phyloP scores from a whole-genome alignment of 2,329 filamentous ascomycete genomes.

The Alternaria sp. region DNA sequence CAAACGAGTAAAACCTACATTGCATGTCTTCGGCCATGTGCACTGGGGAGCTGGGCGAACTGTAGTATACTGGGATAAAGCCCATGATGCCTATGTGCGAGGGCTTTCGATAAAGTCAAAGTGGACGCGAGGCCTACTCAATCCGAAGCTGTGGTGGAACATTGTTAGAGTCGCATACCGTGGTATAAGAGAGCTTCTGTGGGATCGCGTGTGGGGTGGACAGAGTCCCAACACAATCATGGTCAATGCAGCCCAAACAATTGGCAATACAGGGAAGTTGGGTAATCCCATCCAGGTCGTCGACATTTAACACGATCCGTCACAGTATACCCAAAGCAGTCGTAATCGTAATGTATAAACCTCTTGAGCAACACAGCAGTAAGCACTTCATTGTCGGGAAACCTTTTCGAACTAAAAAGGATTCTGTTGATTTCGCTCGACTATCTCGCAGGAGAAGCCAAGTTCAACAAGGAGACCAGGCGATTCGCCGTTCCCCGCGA shows the following conservation, averaged over 20 bases:
- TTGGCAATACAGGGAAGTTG: conserved; percentile 57
- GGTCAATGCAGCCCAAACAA: conserved; percentile 68
- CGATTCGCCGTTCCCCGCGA: conserved; percentile 51
- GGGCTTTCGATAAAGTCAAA: conserved; percentile 58
- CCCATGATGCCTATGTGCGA: conserved; percentile 75
- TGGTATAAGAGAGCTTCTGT: conserved; percentile 65
- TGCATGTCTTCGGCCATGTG: conserved; percentile 88
- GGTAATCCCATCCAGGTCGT: conserved; percentile 57
- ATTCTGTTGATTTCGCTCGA: conserved; percentile 51
- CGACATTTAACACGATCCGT: conserved; percentile 46
- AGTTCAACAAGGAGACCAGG: conserved; percentile 53
- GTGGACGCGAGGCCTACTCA: conserved; percentile 49
- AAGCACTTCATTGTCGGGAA: conserved; percentile 43
- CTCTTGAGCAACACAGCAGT: conserved; percentile 37
- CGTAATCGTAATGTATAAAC: conserved; percentile 40
- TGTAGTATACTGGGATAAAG: conserved; percentile 76
- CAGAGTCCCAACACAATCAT: conserved; percentile 60
- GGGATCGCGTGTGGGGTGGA: conserved; percentile 67
- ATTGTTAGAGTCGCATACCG: conserved; percentile 60
- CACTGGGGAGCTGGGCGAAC: conserved; percentile 78
- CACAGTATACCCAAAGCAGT: conserved; percentile 30
- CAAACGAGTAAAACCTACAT: conserved; percentile 74
- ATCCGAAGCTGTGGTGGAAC: conserved; percentile 59
- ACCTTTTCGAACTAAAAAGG: conserved; percentile 47
- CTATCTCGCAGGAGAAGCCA: conserved; percentile 42